phyloP scores from a whole-genome alignment of 2,329 filamentous ascomycete species.

The Colletotrichum sp. region DNA sequence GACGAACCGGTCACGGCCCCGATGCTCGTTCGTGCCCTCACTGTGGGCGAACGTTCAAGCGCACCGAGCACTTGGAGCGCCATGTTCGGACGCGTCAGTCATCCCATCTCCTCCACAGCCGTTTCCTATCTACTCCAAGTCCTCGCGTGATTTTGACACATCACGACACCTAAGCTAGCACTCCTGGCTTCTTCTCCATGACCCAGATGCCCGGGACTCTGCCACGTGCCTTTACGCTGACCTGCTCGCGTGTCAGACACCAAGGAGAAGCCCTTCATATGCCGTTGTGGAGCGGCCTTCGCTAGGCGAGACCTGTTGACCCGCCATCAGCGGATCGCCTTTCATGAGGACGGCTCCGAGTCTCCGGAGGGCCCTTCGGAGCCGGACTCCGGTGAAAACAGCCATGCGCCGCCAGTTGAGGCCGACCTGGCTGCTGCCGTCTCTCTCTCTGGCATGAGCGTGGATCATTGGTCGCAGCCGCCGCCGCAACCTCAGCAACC shows the following conservation, averaged over 20 bases:
- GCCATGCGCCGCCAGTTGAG: slow-evolving; percentile 28
- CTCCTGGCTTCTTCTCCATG: neutral
- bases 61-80: slow-evolving; percentile 49
- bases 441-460: slow-evolving; percentile 35
- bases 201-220: neutral
- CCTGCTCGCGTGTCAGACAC: slow-evolving; percentile 37
- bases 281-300: slow-evolving; percentile 47
- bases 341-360: slow-evolving; percentile 33
- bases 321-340: slow-evolving; percentile 43
- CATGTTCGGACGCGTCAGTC: slow-evolving; percentile 50
- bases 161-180: neutral
- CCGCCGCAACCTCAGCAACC: neutral
- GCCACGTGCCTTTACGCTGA: slow-evolving; percentile 4
- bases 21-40: slow-evolving; percentile 38
- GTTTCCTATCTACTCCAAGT: neutral
- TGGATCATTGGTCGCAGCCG: slow-evolving; percentile 27
- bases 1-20: slow-evolving; percentile 20
- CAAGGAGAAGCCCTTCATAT: slow-evolving; percentile 52
- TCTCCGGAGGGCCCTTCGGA: slow-evolving; percentile 9
- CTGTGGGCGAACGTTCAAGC: slow-evolving; percentile 47
- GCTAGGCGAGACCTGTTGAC: slow-evolving; percentile 48
- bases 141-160: neutral
- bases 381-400: slow-evolving; percentile 28
- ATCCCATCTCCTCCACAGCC: neutral
- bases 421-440: slow-evolving; percentile 30